Evolutionary conservation across 371 early-diverging fungal genomes (phyloP), one percentile per base, ranked within the genome.

Genomic region (Mortierella polycephala): DNA sequence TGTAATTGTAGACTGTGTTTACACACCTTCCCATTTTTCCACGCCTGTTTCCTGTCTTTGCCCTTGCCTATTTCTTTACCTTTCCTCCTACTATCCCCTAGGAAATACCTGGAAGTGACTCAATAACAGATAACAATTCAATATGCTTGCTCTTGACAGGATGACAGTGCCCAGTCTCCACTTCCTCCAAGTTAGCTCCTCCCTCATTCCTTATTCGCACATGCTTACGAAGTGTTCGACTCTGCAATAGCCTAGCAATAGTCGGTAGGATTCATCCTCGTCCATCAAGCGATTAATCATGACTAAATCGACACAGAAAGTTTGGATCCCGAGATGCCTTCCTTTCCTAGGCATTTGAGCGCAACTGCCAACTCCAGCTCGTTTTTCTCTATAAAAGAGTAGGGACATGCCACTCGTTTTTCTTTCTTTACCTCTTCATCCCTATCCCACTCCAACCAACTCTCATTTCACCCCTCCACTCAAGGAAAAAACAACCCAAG

Each of bases 1-100:
- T 18, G 51, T 51, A 51, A 51, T 51, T 20, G 18, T 51, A 51
- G 51, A 51, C 51, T 18, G 51, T 51, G 51, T 13, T n/a, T 16
- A 51, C 20, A 16, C 20, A 16, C 20, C 5, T 51, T 51, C 20
- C 20, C 51, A 18, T 18, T 20, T 20, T 16, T 51, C 20, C 20
- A 18, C 9, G 20, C 51, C 16, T 51, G 20, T 6, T 8, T 9
- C n/a, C 51, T 18, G 10, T 18, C 20, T 9, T 9, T 18, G n/a
- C 20, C 20, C 18, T 51, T 14, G 20, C 51, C 16, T 4, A 51
- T 51, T 18, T 18, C 51, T 20, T 51, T 51, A 14, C 51, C 20
- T 18, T 9, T 18, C n/a, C 51, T 10, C 18, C 20, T 1, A 18
- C 12, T 18, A 30, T 30, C 4, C 30, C 4, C 2, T 30, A 30